Percentiles rank a stretch among this genome's conserved stretches.
Evolutionary conservation across 2,329 filamentous ascomycete genomes (phyloP).

Genomic region (Exophiala viscosa): DNA sequence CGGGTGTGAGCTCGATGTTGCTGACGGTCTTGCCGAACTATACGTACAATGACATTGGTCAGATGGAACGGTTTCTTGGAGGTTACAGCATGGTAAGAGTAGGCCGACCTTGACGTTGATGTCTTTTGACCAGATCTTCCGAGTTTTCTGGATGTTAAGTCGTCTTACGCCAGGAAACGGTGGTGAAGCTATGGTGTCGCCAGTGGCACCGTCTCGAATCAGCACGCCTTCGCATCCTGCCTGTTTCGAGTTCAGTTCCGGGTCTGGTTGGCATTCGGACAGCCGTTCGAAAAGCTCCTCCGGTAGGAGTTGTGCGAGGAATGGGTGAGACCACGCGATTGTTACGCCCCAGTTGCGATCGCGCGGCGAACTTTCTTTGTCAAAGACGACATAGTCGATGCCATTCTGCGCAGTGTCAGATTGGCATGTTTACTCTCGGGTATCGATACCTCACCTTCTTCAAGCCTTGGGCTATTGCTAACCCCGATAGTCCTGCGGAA

Average conservation of each 20-base stretch:
- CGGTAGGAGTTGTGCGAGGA: conserved; percentile 36
- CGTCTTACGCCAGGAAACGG: conserved; percentile 32
- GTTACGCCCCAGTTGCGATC: conserved; percentile 26
- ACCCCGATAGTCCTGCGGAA: conserved; percentile 15
- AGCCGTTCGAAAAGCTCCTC: conserved; percentile 32
- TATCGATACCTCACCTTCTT: conserved; percentile 12
- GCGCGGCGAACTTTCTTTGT: conserved; percentile 21
- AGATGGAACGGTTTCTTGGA: neutral
- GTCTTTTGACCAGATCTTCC: conserved; percentile 33
- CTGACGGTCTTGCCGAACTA: conserved; percentile 22
- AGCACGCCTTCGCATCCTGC: conserved; percentile 22
- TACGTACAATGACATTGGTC: neutral
- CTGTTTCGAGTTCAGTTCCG: conserved; percentile 27
- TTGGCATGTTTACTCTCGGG: neutral
- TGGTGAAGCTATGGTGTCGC: conserved; percentile 31
- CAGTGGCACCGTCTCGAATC: conserved; percentile 20
- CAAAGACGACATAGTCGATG: conserved; percentile 22
- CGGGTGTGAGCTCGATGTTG: conserved; percentile 13
- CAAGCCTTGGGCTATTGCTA: conserved; percentile 21
- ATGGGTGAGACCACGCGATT: conserved; percentile 37
- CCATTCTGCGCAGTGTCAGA: conserved; percentile 13
- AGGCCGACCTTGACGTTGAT: conserved; percentile 26
- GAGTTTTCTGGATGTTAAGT: conserved; percentile 37
- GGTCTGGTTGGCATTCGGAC: conserved; percentile 36
- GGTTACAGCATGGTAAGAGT: neutral